Evolutionary conservation across 768 basidiomycete species (phyloP).

Genomic region (Myochromella boudieri): DNA sequence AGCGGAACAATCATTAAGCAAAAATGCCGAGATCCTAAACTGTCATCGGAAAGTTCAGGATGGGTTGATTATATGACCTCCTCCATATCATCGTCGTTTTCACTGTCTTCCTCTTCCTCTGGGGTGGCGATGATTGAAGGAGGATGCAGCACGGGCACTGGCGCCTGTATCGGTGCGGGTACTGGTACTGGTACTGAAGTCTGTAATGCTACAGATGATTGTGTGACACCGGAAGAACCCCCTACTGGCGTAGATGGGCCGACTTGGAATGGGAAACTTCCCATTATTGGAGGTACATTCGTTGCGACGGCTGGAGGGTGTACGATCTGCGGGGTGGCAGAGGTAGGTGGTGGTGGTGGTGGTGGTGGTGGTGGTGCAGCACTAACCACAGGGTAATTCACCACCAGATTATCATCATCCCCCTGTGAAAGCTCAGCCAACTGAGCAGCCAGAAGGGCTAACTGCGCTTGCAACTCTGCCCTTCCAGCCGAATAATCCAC

Average conservation of each 20-base stretch:
- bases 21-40: no score
- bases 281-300: background rate
- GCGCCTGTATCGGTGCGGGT: background rate
- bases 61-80: slow-evolving; percentile 42
- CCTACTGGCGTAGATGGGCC: background rate
- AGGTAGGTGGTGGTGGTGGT: no score
- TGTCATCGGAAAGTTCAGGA: no score
- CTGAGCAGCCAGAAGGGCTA: slow-evolving; percentile 73
- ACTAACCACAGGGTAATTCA: slow-evolving; percentile 14
- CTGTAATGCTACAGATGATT: no score
- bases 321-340: background rate
- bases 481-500: slow-evolving; percentile 28
- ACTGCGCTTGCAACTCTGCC: slow-evolving; percentile 70
- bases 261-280: background rate
- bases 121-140: background rate
- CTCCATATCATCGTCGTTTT: slow-evolving; percentile 46
- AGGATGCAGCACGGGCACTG: background rate
- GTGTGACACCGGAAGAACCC: no score
- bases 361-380: no score
- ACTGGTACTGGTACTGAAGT: background rate
- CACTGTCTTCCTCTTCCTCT: slow-evolving; percentile 25
- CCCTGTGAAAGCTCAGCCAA: slow-evolving; percentile 63
- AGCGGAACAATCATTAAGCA: no score
- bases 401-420: slow-evolving; percentile 25
- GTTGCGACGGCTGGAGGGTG: background rate